These are phyloP conservation scores for Citrus medica DNA, from an alignment of 345 rosid genomes.

Conservation along the genomic window DNA sequence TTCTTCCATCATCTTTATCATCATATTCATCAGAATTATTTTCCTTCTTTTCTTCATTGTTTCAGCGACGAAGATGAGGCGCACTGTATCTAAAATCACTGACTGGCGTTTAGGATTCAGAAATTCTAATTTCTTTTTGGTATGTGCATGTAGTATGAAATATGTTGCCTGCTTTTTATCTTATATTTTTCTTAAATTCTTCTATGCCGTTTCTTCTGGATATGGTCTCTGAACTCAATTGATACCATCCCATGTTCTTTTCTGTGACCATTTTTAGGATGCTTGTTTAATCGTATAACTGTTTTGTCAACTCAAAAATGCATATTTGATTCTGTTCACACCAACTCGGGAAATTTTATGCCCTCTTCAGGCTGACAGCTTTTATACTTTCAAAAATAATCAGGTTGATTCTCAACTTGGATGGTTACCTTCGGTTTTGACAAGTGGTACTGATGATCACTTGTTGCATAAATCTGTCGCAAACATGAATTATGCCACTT, in stretches of 20 bases:
- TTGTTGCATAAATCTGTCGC: constrained; percentile 1
- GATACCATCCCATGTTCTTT: background rate
- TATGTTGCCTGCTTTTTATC: background rate
- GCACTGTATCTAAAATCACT: constrained; percentile 23
- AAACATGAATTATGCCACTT: constrained; percentile 28
- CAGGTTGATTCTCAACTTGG: constrained; percentile 31
- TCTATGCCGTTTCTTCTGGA: too few relatives aligned
- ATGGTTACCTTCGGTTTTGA: constrained; percentile 10
- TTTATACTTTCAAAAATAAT: background rate
- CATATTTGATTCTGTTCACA: background rate
- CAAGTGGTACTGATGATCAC: constrained; percentile 18
- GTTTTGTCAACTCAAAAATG: background rate
- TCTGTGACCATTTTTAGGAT: background rate
- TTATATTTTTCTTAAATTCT: background rate
- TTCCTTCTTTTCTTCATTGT: background rate
- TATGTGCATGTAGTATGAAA: background rate
- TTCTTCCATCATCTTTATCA: background rate
- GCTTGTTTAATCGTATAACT: background rate
- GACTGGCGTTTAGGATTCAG: constrained; percentile 25
- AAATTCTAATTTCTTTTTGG: constrained; percentile 21
- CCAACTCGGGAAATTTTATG: background rate
- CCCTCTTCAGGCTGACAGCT: background rate
- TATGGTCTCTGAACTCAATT: background rate
- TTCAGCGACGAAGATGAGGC: constrained; percentile 30
- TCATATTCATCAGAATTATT: background rate